Conservation (phyloP, 371 early-diverging fungal genomes). For the Entomophthora muscae region DNA sequence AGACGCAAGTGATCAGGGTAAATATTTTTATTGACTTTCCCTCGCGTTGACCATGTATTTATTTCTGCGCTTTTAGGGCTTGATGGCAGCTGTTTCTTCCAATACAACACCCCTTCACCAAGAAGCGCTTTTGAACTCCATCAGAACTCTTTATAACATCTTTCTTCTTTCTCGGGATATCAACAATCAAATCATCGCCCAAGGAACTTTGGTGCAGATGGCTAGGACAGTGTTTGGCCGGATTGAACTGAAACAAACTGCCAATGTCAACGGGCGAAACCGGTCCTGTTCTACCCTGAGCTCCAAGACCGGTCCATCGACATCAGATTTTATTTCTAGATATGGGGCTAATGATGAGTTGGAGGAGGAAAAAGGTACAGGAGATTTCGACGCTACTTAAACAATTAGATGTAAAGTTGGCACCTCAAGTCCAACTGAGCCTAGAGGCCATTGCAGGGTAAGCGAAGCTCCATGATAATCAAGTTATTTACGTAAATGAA, state of each 20-base stretch:
- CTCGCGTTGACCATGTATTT: background rate
- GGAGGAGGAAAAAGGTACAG: background rate
- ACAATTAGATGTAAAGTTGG: background rate
- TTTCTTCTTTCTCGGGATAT: constrained; percentile 48
- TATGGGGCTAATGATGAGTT: background rate
- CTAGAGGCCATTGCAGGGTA: constrained; percentile 8
- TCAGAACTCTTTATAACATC: constrained; percentile 54
- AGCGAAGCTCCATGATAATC: too few relatives aligned
- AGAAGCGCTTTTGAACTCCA: constrained; percentile 50
- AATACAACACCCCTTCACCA: constrained; percentile 50
- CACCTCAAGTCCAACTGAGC: background rate
- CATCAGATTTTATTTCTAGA: background rate
- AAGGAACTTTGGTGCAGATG: constrained; percentile 80
- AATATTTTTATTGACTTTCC: background rate
- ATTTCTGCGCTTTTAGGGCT: constrained; percentile 30
- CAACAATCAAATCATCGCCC: constrained; percentile 68
- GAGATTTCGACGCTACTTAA: background rate
- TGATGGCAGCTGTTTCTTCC: constrained; percentile 63
- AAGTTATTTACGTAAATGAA: too few relatives aligned
- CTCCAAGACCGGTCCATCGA: background rate
- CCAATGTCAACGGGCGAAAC: background rate
- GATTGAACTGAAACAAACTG: constrained; percentile 12
- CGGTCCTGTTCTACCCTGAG: background rate
- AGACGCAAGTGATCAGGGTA: constrained; percentile 56
- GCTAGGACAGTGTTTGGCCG: constrained; percentile 61